Percentiles rank a stretch among this genome's conserved stretches.
These are phyloP conservation scores for Collybia nuda DNA, from an alignment of 768 basidiomycete species.

Conservation along the genomic window DNA sequence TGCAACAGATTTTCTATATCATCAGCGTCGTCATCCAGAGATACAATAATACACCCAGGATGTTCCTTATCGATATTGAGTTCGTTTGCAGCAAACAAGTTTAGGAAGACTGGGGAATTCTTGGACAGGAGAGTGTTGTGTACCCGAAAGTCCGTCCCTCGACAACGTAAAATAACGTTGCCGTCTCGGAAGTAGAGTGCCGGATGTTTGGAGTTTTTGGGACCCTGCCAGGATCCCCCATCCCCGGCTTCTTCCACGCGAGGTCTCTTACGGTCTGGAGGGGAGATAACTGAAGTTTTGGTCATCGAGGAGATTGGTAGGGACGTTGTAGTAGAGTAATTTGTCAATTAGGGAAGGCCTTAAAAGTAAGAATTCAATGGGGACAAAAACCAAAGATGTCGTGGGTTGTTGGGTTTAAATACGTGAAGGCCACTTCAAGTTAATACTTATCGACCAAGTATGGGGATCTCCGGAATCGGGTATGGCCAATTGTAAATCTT, in stretches of 20 bases:
- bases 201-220: not conserved
- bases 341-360: too few relatives aligned
- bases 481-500: too few relatives aligned
- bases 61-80: not conserved
- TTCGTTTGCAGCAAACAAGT: not conserved
- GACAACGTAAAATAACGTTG: not conserved
- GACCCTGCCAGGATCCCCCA: not conserved
- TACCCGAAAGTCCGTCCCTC: not conserved
- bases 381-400: too few relatives aligned
- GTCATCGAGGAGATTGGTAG: not conserved
- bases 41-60: not conserved
- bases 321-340: too few relatives aligned
- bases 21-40: not conserved
- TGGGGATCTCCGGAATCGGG: too few relatives aligned
- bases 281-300: not conserved
- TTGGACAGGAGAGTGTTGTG: constrained; percentile 1
- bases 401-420: too few relatives aligned
- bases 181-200: not conserved
- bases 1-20: not conserved
- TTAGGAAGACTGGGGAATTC: not conserved
- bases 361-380: too few relatives aligned
- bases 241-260: not conserved
- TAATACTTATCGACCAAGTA: too few relatives aligned
- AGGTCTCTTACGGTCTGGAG: constrained; percentile 1
- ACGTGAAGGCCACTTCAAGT: too few relatives aligned